phyloP scores from a whole-genome alignment of 495 filamentous ascomycete species.

The Aspergillus panamensis region DNA sequence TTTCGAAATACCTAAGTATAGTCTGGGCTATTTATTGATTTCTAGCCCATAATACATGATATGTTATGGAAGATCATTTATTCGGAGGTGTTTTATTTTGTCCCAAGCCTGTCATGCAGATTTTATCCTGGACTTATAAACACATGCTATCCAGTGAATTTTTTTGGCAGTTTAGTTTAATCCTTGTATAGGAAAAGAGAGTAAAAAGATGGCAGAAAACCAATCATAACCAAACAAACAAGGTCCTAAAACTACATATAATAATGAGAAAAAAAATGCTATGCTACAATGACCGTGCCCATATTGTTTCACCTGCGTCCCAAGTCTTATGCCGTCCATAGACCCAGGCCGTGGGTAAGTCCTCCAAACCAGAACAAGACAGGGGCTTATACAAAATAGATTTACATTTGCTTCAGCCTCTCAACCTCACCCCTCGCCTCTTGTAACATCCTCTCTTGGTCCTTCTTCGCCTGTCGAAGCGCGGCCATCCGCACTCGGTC shows the following conservation, averaged over 20 bases:
- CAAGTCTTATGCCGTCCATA: neutral
- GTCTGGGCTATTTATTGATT: neutral
- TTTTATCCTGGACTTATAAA: neutral
- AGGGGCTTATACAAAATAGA: constrained; percentile 17
- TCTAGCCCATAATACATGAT: neutral
- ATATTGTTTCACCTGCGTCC: constrained; percentile 13
- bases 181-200: neutral
- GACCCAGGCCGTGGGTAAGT: neutral
- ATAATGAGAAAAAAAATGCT: constrained; percentile 31
- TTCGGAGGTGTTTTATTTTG: neutral
- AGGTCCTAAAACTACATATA: constrained; percentile 29
- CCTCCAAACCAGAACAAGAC: constrained; percentile 5
- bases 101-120: neutral
- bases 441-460: constrained; percentile 62
- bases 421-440: constrained; percentile 50
- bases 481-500: constrained; percentile 55
- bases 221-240: constrained; percentile 9
- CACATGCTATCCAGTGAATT: neutral
- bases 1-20: neutral
- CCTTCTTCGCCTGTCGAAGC: constrained; percentile 56
- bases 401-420: constrained; percentile 35
- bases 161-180: neutral
- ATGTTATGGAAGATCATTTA: neutral
- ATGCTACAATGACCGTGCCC: constrained; percentile 37
- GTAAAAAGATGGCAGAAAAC: constrained; percentile 2